Percentiles rank a stretch among this genome's conserved stretches.
These are phyloP conservation scores for Halophytophthora batemanensis DNA, from an alignment of 352 stramenopile species.

Conservation along the genomic window DNA sequence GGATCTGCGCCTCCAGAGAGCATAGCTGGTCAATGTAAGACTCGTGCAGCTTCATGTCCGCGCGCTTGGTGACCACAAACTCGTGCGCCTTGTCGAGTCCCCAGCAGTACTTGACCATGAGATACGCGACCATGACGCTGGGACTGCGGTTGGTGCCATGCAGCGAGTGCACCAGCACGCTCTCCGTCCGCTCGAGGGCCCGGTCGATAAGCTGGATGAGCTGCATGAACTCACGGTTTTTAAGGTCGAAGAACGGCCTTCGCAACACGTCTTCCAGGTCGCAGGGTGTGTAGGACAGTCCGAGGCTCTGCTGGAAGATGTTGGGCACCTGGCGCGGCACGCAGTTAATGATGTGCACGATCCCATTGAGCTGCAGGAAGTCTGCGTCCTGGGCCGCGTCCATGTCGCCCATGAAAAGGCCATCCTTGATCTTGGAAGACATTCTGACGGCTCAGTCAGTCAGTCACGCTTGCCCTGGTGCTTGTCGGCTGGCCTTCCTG, in stretches of 20 bases:
- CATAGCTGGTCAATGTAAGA: slow-evolving; percentile 77
- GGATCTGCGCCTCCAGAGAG: slow-evolving; percentile 59
- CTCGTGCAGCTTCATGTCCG: slow-evolving; percentile 82
- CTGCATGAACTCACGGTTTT: slow-evolving; percentile 85
- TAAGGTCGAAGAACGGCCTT: slow-evolving; percentile 73
- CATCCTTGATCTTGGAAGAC: slow-evolving; percentile 94
- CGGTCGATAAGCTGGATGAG: slow-evolving; percentile 75
- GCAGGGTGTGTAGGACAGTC: slow-evolving; percentile 76
- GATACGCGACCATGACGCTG: slow-evolving; percentile 84
- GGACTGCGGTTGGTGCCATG: slow-evolving; percentile 79
- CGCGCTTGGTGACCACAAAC: slow-evolving; percentile 85
- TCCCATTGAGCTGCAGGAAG: slow-evolving; percentile 93
- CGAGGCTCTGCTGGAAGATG: slow-evolving; percentile 85
- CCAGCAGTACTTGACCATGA: slow-evolving; percentile 93
- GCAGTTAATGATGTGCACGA: slow-evolving; percentile 91
- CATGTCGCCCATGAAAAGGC: slow-evolving; percentile 92
- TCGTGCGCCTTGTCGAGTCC: slow-evolving; percentile 91
- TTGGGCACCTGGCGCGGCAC: slow-evolving; percentile 89
- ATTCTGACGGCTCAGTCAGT: slow-evolving; percentile 40
- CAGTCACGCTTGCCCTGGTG: background rate
- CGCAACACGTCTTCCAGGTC: slow-evolving; percentile 70
- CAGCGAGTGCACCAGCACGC: slow-evolving; percentile 87
- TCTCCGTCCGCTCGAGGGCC: slow-evolving; percentile 79
- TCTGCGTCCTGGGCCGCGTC: slow-evolving; percentile 90
- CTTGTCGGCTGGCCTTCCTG: background rate